These are phyloP conservation scores for Spathaspora sp. DNA, from an alignment of 1,139 yeast genomes.

Conservation along the genomic window DNA sequence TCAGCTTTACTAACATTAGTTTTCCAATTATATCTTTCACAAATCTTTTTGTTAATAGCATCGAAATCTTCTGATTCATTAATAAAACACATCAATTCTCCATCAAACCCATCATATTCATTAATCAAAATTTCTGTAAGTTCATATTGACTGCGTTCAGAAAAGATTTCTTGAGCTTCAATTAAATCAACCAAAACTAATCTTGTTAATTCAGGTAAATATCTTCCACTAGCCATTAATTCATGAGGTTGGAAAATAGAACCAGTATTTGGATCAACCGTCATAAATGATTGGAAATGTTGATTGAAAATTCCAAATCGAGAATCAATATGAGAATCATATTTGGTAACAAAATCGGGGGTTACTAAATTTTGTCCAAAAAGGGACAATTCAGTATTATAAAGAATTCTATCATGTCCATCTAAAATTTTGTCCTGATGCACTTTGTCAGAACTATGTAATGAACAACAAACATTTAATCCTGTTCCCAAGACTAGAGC, in stretches of 20 bases:
- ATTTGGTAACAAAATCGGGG: slow-evolving; percentile 31
- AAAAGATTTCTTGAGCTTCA: slow-evolving; percentile 31
- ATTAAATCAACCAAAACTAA: slow-evolving; percentile 38
- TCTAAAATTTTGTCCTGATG: slow-evolving; percentile 26
- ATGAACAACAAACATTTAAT: slow-evolving; percentile 42
- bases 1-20: slow-evolving; percentile 23
- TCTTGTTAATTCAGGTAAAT: slow-evolving; percentile 53
- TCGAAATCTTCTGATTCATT: slow-evolving; percentile 28
- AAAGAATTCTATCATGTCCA: slow-evolving; percentile 23
- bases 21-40: slow-evolving; percentile 24
- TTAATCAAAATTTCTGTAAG: slow-evolving; percentile 8
- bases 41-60: slow-evolving; percentile 21
- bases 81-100: slow-evolving; percentile 41
- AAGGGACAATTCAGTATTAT: slow-evolving; percentile 42
- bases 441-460: slow-evolving; percentile 20
- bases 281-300: slow-evolving; percentile 35
- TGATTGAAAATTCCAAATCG: slow-evolving; percentile 24
- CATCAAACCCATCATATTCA: slow-evolving; percentile 39
- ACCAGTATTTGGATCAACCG: slow-evolving; percentile 26
- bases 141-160: slow-evolving; percentile 13
- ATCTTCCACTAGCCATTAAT: slow-evolving; percentile 54
- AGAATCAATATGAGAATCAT: slow-evolving; percentile 37
- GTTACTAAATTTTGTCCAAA: slow-evolving; percentile 36
- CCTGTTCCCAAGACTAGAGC: slow-evolving; percentile 52
- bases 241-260: slow-evolving; percentile 55